Evolutionary conservation across 495 filamentous ascomycete species (phyloP), one percentile per base, ranked within the genome.

Genomic region (Penicillium robsamsonii): DNA sequence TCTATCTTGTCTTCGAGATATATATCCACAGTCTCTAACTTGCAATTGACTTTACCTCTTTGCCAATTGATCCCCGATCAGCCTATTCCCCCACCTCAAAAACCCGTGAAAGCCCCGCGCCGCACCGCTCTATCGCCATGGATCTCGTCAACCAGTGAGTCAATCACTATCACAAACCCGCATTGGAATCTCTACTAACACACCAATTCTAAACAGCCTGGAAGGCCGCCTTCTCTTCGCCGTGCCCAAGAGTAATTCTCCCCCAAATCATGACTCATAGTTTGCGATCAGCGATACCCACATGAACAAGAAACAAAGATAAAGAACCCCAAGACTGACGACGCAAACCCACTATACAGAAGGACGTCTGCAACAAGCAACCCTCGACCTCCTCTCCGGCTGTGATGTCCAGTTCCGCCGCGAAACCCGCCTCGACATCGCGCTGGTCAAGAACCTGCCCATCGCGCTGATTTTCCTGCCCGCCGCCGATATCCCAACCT

Each of bases 391-490:
- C 48, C 87, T 98, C 58, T 78, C 89, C 60, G 94, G 94, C 68
- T 89, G 85, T 60, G 94, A 97, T 73, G 94, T 98, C 64, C 91
- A 98, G 75, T 98, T 97, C 78, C 86, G 85, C 62, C 87, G 92
- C 69, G 90, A 95, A 77, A 88, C 84, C 70, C 89, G 94, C 47
- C 87, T 96, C 58, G 94, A 98, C 72, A 96, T 97, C 72, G 94
- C 94, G 13, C 84, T 97, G 20, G 92, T 96, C 68, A 89, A 94
- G 78, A 97, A 97, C 75, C 84, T 92, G 31, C 90, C 89, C 30
- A 90, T 98, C 57, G 95, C 93, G 12, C 89, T 98, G 58, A 84
- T 98, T 72, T 98, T 98, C 81, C 90, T 98, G 37, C 94, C 94
- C 24, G 94, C 91, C 33, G 92, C 90, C 52, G 94, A 97, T 70